Base-by-base conservation (phyloP, 495 filamentous ascomycete species). In the Xylaria nigripes region DNA sequence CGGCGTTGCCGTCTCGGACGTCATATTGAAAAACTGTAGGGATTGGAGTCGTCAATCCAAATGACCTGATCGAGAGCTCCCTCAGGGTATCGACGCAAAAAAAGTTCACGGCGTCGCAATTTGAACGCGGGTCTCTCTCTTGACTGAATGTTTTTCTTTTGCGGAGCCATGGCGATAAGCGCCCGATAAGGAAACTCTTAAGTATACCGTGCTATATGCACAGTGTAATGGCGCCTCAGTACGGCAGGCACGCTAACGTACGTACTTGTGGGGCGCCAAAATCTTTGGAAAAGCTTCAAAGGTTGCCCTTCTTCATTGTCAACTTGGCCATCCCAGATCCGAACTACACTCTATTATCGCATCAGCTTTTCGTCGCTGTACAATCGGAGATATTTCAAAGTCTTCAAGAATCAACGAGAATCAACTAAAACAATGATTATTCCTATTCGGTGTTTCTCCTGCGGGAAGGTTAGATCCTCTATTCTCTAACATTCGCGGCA, bases 371-470 rank as follows among this genome's bases (percentile, higher is more conserved):
- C 29, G 10, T 32, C 13, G 13, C 56, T 23, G 41, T 23, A n/a
- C 27, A n/a, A 38, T 34, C 19, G 12, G 6, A 41, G 46, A 27
- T 21, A 42, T 45, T 32, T 1, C 6, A n/a, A n/a, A n/a, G n/a
- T n/a, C n/a, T n/a, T n/a, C n/a, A n/a, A n/a, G n/a, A n/a, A 22
- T 22, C 44, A 4, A 6, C 46, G 32, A 44, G 1, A n/a, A 46
- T 16, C 29, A 46, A 43, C 29, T 43, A 50, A 43, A 73, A 81
- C 70, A 45, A 98, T 98, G 93, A 98, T 98, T 70, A 96, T 98
- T 62, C 93, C 93, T 1, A 86, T 98, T 57, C 87, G 93, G 56
- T 98, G 93, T 74, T 98, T 98, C 75, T 96, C 93, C 48, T 98
- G 93, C 68, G 93, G 93, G 65, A 98, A 97, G 86, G 93, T 96